Base-by-base conservation (phyloP, 192 early-diverging fungal species). In the Dissophora globulifera region DNA sequence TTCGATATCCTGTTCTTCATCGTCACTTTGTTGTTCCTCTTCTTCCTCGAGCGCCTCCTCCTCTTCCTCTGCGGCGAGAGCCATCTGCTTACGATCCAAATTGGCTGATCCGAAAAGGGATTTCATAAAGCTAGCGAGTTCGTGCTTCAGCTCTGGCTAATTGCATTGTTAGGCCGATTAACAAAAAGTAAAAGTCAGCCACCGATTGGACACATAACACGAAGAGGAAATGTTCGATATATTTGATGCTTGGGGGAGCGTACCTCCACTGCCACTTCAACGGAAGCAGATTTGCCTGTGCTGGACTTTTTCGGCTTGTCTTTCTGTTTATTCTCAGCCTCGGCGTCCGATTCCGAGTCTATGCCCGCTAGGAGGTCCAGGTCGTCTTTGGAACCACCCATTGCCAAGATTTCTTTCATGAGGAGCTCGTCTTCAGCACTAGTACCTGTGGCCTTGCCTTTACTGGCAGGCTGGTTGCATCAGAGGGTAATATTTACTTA, bases 101-200 rank as follows among this genome's bases (percentile, higher is more conserved):
- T 54, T 25, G 1, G 64, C 62, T 1, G 58, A 61, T 33, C 72
- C 72, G 20, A 76, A 76, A 19, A 76, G 64, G 3, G 72, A 59
- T 32, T 76, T 76, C 72, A 76, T 76, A 30, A 76, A 76, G 23
- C 13, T 61, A 25, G 72, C 64, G 9, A 76, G 50, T 27, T 76
- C 72, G 17, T 67, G 66, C 52, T 66, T 60, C 26, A 76, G 30
- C 38, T 53, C 56, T 3, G 72, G 72, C 72, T 76, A 59, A n/a
- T n/a, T n/a, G n/a, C n/a, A n/a, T n/a, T n/a, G n/a, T n/a, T n/a
- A n/a, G n/a, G n/a, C n/a, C n/a, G n/a, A n/a, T n/a, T n/a, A n/a
- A n/a, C n/a, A n/a, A n/a, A n/a, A n/a, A n/a, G n/a, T n/a, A n/a
- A n/a, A n/a, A n/a, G n/a, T n/a, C n/a, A n/a, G n/a, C n/a, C n/a